These are phyloP conservation scores for Ogataea haglerorum DNA, from an alignment of 805 yeast species.

Conservation along the genomic window DNA sequence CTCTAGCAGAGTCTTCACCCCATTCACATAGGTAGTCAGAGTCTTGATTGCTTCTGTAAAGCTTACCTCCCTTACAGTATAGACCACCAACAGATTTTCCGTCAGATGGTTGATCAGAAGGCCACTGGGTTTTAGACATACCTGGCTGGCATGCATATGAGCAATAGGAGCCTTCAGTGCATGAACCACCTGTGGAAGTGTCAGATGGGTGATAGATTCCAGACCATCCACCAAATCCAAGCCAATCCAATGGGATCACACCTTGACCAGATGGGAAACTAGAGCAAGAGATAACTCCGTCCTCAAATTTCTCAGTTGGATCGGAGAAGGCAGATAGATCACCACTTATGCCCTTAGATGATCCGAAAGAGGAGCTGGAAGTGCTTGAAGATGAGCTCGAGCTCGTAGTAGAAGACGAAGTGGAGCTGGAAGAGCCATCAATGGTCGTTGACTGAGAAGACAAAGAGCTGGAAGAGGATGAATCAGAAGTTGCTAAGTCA, in stretches of 20 bases:
- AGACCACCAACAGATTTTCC: conserved; percentile 76
- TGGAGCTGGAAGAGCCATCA: background rate
- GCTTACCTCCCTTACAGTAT: conserved; percentile 53
- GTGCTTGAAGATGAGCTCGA: conserved; percentile 11
- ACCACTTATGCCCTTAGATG: conserved; percentile 43
- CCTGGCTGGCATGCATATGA: conserved; percentile 78
- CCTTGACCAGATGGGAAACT: conserved; percentile 80
- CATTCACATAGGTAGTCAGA: conserved; percentile 58
- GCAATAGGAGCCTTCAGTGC: conserved; percentile 68
- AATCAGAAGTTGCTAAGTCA: conserved; percentile 22
- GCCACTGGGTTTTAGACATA: conserved; percentile 82
- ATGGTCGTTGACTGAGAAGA: conserved; percentile 24
- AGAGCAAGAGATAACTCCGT: conserved; percentile 66
- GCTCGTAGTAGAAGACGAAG: conserved; percentile 16
- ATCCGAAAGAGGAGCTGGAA: conserved; percentile 30
- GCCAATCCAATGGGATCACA: conserved; percentile 69
- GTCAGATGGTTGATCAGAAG: conserved; percentile 57
- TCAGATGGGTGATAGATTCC: conserved; percentile 31
- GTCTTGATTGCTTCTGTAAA: conserved; percentile 56
- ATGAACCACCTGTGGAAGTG: conserved; percentile 49
- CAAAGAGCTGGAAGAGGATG: conserved; percentile 20
- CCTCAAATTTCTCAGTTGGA: conserved; percentile 64
- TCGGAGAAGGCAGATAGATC: conserved; percentile 53
- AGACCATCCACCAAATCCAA: conserved; percentile 74
- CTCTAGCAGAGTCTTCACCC: conserved; percentile 56